Percentiles rank a stretch among this genome's conserved stretches.
Evolutionary conservation across 148 eudicot species (phyloP).

Genomic region (Rhododendron simsii): DNA sequence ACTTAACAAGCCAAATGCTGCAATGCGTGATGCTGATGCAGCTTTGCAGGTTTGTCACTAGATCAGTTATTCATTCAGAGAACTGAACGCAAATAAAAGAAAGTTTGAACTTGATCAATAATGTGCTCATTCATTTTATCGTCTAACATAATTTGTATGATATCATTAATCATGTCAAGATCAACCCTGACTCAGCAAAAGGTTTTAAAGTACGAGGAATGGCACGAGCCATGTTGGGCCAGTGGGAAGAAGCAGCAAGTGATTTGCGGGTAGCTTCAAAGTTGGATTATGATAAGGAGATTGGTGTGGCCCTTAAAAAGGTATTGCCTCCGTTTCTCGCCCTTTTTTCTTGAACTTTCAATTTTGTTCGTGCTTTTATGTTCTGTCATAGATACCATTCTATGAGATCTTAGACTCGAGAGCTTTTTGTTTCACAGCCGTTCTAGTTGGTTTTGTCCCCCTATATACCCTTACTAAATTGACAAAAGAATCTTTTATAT

Average conservation of each 20-base stretch:
- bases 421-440: not conserved
- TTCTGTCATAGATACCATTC: not conserved
- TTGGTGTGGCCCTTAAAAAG: conserved; percentile 43
- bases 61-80: not conserved
- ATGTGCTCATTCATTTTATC: conserved; percentile 8
- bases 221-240: conserved; percentile 68
- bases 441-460: not conserved
- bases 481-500: not conserved
- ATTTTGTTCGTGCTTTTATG: not conserved
- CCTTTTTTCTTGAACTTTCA: not conserved
- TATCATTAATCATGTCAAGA: conserved; percentile 24
- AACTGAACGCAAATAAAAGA: not conserved
- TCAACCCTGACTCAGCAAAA: conserved; percentile 73
- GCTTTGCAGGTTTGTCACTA: conserved; percentile 50
- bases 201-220: conserved; percentile 64
- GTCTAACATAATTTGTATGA: not conserved
- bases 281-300: conserved; percentile 68
- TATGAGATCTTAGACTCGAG: not conserved
- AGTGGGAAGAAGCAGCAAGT: conserved; percentile 63
- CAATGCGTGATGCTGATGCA: conserved; percentile 60
- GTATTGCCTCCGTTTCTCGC: conserved; percentile 19
- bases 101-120: not conserved
- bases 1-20: conserved; percentile 67
- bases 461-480: not conserved
- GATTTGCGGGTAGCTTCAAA: conserved; percentile 66